A percentile compares a stretch with the other conserved stretches of the same genome.
Evolutionary conservation across 164 flowering plant genomes (phyloP).

Genomic region (Vitis labrusca): DNA sequence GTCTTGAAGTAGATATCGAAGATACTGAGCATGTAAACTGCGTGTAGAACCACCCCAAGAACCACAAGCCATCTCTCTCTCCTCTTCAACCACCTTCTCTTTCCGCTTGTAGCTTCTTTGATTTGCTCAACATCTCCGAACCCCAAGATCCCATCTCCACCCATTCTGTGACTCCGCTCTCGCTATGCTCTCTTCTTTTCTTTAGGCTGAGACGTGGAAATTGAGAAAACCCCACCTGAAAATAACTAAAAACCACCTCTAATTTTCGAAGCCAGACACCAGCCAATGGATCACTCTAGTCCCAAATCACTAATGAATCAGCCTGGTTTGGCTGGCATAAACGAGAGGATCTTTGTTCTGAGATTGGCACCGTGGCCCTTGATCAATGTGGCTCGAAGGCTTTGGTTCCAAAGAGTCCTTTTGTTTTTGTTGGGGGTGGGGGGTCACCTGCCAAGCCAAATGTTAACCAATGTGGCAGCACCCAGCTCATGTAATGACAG

Average conservation of each 20-base stretch:
- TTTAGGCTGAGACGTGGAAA: neutral
- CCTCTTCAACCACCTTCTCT: slow-evolving; percentile 49
- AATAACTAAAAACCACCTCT: neutral
- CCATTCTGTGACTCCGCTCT: slow-evolving; percentile 11
- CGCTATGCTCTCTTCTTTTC: neutral
- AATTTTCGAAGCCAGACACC: neutral
- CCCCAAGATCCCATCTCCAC: slow-evolving; percentile 58
- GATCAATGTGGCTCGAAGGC: too few relatives aligned
- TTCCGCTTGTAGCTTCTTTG: slow-evolving; percentile 9
- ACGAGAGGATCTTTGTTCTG: too few relatives aligned
- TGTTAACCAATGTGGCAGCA: too few relatives aligned
- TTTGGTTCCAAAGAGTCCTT: too few relatives aligned
- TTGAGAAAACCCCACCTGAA: neutral
- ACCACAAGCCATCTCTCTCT: slow-evolving; percentile 80
- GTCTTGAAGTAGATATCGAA: slow-evolving; percentile 96
- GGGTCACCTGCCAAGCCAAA: too few relatives aligned
- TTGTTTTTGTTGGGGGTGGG: too few relatives aligned
- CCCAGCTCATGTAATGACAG: too few relatives aligned
- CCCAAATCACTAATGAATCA: neutral
- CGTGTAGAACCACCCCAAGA: slow-evolving; percentile 83
- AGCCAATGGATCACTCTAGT: neutral
- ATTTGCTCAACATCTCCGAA: slow-evolving; percentile 16
- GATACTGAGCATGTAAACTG: slow-evolving; percentile 91
- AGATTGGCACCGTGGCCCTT: too few relatives aligned
- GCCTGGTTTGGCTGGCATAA: too few relatives aligned